Evolutionary conservation across 2,329 filamentous ascomycete genomes (phyloP).

Genomic region (Pyricularia grisea): DNA sequence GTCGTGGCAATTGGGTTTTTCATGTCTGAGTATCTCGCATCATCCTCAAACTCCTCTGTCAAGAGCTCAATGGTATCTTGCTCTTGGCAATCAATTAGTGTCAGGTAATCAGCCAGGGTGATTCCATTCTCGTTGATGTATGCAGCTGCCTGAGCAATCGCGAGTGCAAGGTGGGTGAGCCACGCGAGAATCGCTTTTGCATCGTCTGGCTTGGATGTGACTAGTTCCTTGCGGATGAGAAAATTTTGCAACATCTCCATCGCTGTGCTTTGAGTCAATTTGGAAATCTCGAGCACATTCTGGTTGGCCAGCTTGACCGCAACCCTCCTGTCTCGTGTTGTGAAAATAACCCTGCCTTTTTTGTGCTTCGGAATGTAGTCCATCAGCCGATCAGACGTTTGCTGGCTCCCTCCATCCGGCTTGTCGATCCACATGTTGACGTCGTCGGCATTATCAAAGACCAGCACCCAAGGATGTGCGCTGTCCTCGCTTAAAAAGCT

Average conservation of each 20-base stretch:
- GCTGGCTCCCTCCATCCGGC: neutral
- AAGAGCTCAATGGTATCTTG: slow-evolving; percentile 18
- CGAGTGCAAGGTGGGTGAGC: slow-evolving; percentile 9
- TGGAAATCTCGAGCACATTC: neutral
- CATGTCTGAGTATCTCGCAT: slow-evolving; percentile 16
- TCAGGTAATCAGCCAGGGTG: slow-evolving; percentile 8
- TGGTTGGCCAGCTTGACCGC: slow-evolving; percentile 4
- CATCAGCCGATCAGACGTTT: neutral
- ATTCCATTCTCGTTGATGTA: slow-evolving; percentile 8
- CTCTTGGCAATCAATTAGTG: slow-evolving; percentile 14
- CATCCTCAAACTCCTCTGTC: slow-evolving; percentile 21
- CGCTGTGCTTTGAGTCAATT: slow-evolving; percentile 2
- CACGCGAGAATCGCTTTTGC: slow-evolving; percentile 3
- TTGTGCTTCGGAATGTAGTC: slow-evolving; percentile 7
- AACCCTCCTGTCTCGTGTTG: slow-evolving; percentile 7
- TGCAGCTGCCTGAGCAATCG: slow-evolving; percentile 11
- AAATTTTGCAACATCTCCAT: neutral
- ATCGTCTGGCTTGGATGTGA: neutral
- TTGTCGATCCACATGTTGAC: slow-evolving; percentile 1
- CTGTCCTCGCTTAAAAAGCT: slow-evolving; percentile 14
- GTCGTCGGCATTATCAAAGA: slow-evolving; percentile 30
- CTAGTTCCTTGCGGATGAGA: slow-evolving; percentile 1
- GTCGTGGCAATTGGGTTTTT: slow-evolving; percentile 24
- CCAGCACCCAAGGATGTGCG: slow-evolving; percentile 22
- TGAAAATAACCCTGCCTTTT: slow-evolving; percentile 5